Percentiles rank a stretch among this genome's conserved stretches.
Evolutionary conservation across 2,329 filamentous ascomycete genomes (phyloP).

Genomic region (Colletotrichum filicis): DNA sequence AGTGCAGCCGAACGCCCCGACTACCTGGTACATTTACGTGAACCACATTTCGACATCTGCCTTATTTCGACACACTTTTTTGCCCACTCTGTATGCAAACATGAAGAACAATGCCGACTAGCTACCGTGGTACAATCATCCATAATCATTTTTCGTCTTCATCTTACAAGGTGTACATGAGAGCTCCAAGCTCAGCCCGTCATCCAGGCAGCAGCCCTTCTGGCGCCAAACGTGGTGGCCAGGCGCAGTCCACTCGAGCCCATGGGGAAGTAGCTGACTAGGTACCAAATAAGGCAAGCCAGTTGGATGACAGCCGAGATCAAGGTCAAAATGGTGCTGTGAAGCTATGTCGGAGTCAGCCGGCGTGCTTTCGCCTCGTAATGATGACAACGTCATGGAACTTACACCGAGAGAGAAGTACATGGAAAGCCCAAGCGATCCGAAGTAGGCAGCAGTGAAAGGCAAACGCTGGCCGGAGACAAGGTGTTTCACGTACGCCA

Average conservation of each 20-base stretch:
- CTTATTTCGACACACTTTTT: neutral
- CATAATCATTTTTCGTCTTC: neutral
- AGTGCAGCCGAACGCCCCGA: neutral
- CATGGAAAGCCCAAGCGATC: conserved; percentile 87
- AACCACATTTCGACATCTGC: neutral
- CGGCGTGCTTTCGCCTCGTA: conserved; percentile 37
- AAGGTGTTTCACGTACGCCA: conserved; percentile 85
- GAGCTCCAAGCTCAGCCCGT: conserved; percentile 64
- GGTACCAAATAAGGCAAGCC: conserved; percentile 87
- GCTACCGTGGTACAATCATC: neutral
- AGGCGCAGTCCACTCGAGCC: conserved; percentile 88
- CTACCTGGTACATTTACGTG: neutral
- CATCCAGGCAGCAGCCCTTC: conserved; percentile 89
- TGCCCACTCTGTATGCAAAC: neutral
- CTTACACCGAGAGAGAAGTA: conserved; percentile 94
- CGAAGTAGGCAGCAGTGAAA: conserved; percentile 95
- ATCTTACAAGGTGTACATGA: neutral
- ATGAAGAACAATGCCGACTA: neutral
- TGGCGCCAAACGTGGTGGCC: conserved; percentile 86
- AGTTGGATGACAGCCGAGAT: conserved; percentile 87
- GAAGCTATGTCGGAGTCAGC: conserved; percentile 67
- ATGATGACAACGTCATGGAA: conserved; percentile 41
- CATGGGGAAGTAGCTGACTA: conserved; percentile 98
- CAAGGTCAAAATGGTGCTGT: conserved; percentile 85
- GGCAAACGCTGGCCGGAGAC: conserved; percentile 86